These are phyloP conservation scores for Blastobotrys capitulatus DNA, from an alignment of 1,139 yeast species.

Conservation along the genomic window DNA sequence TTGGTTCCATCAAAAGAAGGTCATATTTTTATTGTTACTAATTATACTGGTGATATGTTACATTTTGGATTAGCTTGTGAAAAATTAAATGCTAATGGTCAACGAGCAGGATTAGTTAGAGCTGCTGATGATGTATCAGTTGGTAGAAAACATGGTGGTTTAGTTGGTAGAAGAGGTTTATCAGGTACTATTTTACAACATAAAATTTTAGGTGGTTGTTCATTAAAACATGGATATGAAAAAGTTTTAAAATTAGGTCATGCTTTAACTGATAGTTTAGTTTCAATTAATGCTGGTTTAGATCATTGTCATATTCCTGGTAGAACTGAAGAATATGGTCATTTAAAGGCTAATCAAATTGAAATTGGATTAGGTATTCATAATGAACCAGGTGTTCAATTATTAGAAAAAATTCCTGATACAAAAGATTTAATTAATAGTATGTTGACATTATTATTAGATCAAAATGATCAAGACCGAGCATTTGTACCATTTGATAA, in stretches of 20 bases:
- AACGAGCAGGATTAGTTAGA: slow-evolving; percentile 21
- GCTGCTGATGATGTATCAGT: slow-evolving; percentile 46
- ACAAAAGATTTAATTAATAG: slow-evolving; percentile 38
- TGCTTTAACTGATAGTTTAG: slow-evolving; percentile 37
- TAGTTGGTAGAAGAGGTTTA: slow-evolving; percentile 48
- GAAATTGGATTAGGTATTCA: slow-evolving; percentile 53
- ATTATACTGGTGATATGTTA: slow-evolving; percentile 56
- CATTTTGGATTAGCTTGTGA: slow-evolving; percentile 49
- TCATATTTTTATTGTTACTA: slow-evolving; percentile 47
- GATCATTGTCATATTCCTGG: slow-evolving; percentile 52
- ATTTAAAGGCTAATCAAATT: slow-evolving; percentile 16
- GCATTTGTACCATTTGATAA: slow-evolving; percentile 42
- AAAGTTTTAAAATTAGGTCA: slow-evolving; percentile 38
- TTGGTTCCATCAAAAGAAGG: slow-evolving; percentile 38
- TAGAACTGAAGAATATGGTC: slow-evolving; percentile 33
- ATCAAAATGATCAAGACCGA: slow-evolving; percentile 38
- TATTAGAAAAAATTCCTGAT: slow-evolving; percentile 35
- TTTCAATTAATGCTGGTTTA: slow-evolving; percentile 47
- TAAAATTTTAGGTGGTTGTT: slow-evolving; percentile 45
- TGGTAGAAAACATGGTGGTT: slow-evolving; percentile 39
- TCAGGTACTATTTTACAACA: slow-evolving; percentile 43
- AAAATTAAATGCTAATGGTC: slow-evolving; percentile 24
- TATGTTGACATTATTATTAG: slow-evolving; percentile 39
- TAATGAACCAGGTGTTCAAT: slow-evolving; percentile 47
- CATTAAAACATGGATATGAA: slow-evolving; percentile 33